phyloP scores from a whole-genome alignment of 2,329 filamentous ascomycete genomes.

The Aspergillus carbonarius region DNA sequence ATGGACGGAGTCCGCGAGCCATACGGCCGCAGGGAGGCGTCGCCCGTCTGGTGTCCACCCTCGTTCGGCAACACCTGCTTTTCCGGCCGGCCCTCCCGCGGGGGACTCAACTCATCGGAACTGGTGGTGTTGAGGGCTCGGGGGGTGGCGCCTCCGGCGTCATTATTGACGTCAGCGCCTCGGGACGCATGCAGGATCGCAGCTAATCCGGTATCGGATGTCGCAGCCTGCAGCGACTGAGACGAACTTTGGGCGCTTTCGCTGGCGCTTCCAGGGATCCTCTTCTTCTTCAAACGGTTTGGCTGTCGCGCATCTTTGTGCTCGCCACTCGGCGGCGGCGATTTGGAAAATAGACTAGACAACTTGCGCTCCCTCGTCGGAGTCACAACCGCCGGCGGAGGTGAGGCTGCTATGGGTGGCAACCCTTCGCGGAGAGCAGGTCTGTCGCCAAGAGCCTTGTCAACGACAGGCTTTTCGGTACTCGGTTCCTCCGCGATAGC shows the following conservation, averaged over 20 bases:
- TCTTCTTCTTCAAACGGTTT: conserved; percentile 90
- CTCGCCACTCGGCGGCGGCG: conserved; percentile 61
- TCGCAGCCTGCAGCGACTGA: conserved; percentile 63
- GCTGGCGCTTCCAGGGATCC: conserved; percentile 71
- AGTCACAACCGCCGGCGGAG: conserved; percentile 48
- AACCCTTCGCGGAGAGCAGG: conserved; percentile 42
- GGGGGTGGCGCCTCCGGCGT: conserved; percentile 36
- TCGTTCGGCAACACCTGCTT: conserved; percentile 36
- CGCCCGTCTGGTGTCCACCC: conserved; percentile 44
- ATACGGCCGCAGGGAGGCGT: conserved; percentile 61
- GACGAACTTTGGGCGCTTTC: conserved; percentile 89
- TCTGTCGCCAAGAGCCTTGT: neutral
- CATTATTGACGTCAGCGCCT: conserved; percentile 29
- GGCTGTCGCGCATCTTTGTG: conserved; percentile 66
- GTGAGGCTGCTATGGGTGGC: conserved; percentile 42
- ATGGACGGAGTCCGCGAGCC: conserved; percentile 75
- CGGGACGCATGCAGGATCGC: conserved; percentile 23
- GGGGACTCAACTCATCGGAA: conserved; percentile 23
- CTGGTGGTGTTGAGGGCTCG: conserved; percentile 33
- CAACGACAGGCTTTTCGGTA: neutral
- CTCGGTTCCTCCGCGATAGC: neutral
- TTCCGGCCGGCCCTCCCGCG: conserved; percentile 23
- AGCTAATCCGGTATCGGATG: conserved; percentile 43
- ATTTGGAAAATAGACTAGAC: conserved; percentile 65
- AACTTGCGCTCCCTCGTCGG: conserved; percentile 67